Conservation (phyloP, 768 basidiomycete genomes). For the Hortiboletus campestris region DNA sequence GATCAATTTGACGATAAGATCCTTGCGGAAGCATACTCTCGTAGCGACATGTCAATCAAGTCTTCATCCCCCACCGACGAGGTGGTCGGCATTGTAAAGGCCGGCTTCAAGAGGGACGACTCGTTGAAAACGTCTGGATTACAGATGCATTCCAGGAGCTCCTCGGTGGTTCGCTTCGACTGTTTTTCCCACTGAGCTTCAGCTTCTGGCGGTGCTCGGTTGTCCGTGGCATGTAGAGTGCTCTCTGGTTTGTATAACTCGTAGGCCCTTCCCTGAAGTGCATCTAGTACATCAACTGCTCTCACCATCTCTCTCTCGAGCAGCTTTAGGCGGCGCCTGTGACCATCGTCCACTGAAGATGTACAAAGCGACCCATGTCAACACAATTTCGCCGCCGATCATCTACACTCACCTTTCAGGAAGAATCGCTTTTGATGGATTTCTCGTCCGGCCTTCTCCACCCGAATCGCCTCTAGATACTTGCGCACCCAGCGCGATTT, state of each 20-base stretch:
- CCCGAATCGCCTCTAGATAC: slow-evolving; percentile 34
- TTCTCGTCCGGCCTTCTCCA: slow-evolving; percentile 30
- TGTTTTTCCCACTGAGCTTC: neutral
- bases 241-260: slow-evolving; percentile 7
- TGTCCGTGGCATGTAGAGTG: no score
- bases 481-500: slow-evolving; percentile 22
- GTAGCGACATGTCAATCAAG: slow-evolving; percentile 13
- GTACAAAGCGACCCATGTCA: neutral
- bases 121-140: neutral
- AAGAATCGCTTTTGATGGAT: slow-evolving; percentile 35
- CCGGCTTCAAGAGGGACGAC: neutral
- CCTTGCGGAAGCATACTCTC: slow-evolving; percentile 2
- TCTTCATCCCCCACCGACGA: slow-evolving; percentile 12
- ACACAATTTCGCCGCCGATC: neutral
- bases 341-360: slow-evolving; percentile 28
- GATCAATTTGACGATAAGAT: neutral
- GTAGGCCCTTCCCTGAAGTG: slow-evolving; percentile 18
- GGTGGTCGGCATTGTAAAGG: neutral
- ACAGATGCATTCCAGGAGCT: neutral
- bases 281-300: slow-evolving; percentile 19
- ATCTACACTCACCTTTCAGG: slow-evolving; percentile 24
- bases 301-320: slow-evolving; percentile 30
- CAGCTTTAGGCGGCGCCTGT: slow-evolving; percentile 29
- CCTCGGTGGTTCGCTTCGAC: neutral
- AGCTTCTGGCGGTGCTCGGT: no score